A percentile compares a stretch with the other conserved stretches of the same genome.
Evolutionary conservation across 176 grass and related monocot genomes (phyloP).

Genomic region (Aegilops speltoides): DNA sequence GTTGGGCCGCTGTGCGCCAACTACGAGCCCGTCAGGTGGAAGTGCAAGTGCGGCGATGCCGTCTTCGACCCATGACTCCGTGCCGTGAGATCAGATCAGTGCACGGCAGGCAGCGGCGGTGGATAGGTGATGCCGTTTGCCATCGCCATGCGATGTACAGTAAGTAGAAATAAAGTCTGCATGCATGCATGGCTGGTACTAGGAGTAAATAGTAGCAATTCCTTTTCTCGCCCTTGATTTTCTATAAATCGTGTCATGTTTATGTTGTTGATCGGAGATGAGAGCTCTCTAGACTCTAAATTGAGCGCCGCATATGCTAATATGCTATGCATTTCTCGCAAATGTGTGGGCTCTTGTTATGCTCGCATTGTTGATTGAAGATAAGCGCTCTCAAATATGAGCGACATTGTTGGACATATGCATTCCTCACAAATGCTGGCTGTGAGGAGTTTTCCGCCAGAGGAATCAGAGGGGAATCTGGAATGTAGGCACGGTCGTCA

Average conservation of each 20-base stretch:
- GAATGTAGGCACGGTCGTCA: too few species aligned
- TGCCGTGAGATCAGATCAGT: background rate
- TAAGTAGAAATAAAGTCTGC: background rate
- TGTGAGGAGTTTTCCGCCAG: too few species aligned
- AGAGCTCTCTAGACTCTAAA: too few species aligned
- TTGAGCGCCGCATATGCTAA: too few species aligned
- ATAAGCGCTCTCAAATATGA: too few species aligned
- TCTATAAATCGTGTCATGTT: background rate
- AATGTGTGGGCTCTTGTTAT: too few species aligned
- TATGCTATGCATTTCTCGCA: too few species aligned
- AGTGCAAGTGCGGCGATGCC: constrained; percentile 62
- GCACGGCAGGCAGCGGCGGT: background rate
- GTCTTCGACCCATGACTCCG: constrained; percentile 49
- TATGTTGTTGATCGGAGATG: too few species aligned
- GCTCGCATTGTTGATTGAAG: too few species aligned
- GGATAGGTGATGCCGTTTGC: background rate
- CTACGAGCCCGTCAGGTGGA: constrained; percentile 78
- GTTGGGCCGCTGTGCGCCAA: constrained; percentile 33
- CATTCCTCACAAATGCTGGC: too few species aligned
- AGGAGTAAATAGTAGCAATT: background rate
- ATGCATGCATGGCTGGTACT: background rate
- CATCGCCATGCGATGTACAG: background rate
- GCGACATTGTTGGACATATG: too few species aligned
- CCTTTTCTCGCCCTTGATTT: background rate
- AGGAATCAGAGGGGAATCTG: too few species aligned